Base-by-base conservation (phyloP, 768 basidiomycete species). In the Gymnopilus junonius region DNA sequence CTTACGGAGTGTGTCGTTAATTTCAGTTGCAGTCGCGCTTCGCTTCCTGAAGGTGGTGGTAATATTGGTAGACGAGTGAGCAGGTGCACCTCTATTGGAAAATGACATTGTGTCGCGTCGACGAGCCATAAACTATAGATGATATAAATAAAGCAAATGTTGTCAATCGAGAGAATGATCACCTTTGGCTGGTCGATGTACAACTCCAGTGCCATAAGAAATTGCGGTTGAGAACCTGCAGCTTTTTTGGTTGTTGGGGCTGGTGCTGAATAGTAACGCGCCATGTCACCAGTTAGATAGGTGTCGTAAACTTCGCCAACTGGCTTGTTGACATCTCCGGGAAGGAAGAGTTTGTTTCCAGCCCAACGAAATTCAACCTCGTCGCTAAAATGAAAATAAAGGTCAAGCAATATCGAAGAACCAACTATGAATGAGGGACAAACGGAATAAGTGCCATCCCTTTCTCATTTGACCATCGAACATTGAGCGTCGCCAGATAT, bases 231-330 rank as follows among this genome's bases (percentile, higher is more conserved):
- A 40, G 39, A 46, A 46, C 45, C 45, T 4, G 45, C 45, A 3
- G 48, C 58, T 53, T 58, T 61, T 34, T 54, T 43, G 8, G 46
- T 40, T 5, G 20, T 62, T 15, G 23, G 31, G 20, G 57, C 34
- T 8, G 32, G 29, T 29, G 54, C 51, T n/a, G 32, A 35, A 61
- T 69, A 69, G 25, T 54, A 66, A 23, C 11, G 12, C 7, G 62
- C 67, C 61, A 63, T 61, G 20, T 69, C 59, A 2, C 67, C 67
- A 43, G 65, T 66, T 50, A 61, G 27, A 43, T 69, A 65, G 15
- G 23, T 35, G 8, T 64, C 43, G 39, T 64, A 69, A 15, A 66
- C 62, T 11, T 61, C 37, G n/a, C 67, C 65, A 34, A 69, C 57
- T 11, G 59, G 56, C 3, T 40, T 42, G 27, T 60, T 64, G 11